These are phyloP conservation scores for Phoma sp. DNA, from an alignment of 2,329 filamentous ascomycete genomes.

Conservation along the genomic window DNA sequence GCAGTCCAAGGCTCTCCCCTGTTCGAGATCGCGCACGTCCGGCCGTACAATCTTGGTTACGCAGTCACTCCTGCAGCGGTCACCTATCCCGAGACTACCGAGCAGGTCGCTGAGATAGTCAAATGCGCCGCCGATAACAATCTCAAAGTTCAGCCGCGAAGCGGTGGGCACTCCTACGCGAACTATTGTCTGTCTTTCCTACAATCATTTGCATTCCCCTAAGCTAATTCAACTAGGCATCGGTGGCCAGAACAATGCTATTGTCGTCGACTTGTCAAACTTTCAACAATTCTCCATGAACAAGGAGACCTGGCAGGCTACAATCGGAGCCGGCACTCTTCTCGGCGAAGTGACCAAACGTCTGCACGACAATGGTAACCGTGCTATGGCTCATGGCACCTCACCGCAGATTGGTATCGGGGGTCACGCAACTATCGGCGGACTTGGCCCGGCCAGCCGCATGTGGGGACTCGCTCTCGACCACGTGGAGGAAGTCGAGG, in stretches of 20 bases:
- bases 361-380: slow-evolving; percentile 43
- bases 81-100: slow-evolving; percentile 58
- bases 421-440: slow-evolving; percentile 47
- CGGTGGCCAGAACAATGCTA: slow-evolving; percentile 54
- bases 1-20: slow-evolving; percentile 32
- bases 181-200: slow-evolving; percentile 44
- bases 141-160: slow-evolving; percentile 65
- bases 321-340: slow-evolving; percentile 57
- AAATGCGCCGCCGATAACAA: slow-evolving; percentile 61
- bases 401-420: slow-evolving; percentile 46
- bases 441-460: slow-evolving; percentile 41
- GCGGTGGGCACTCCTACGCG: slow-evolving; percentile 69
- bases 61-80: slow-evolving; percentile 59
- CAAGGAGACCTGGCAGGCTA: slow-evolving; percentile 51
- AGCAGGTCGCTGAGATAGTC: slow-evolving; percentile 63
- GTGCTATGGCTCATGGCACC: slow-evolving; percentile 58
- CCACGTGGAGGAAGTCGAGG: slow-evolving; percentile 43
- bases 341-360: slow-evolving; percentile 49
- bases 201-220: background rate
- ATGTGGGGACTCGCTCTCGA: slow-evolving; percentile 45
- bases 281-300: slow-evolving; percentile 57
- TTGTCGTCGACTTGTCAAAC: slow-evolving; percentile 58
- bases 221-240: slow-evolving; percentile 39
- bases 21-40: slow-evolving; percentile 41
- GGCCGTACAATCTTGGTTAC: slow-evolving; percentile 47